These are phyloP conservation scores for Linum trigynum DNA, from an alignment of 345 rosid genomes.

Conservation along the genomic window DNA sequence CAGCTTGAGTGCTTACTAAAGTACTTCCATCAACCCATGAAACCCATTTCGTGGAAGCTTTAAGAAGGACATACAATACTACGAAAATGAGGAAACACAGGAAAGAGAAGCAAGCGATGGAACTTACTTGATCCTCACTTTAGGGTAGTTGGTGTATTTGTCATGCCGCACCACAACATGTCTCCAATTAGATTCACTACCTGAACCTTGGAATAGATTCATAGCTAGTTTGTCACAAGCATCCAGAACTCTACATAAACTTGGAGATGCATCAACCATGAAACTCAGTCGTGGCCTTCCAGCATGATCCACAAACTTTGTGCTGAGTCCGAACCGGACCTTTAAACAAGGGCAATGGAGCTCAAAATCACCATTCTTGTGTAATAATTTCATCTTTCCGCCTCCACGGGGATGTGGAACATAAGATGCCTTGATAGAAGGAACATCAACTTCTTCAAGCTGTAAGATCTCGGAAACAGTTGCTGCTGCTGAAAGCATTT, in stretches of 20 bases:
- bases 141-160: slow-evolving; percentile 36
- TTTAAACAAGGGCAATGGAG: not conserved
- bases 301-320: slow-evolving; percentile 2
- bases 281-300: slow-evolving; percentile 5
- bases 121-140: slow-evolving; percentile 66
- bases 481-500: slow-evolving; percentile 20
- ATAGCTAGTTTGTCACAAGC: slow-evolving; percentile 1
- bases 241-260: slow-evolving; percentile 8
- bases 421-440: slow-evolving; percentile 38
- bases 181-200: slow-evolving; percentile 46
- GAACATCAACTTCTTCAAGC: slow-evolving; percentile 40
- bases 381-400: slow-evolving; percentile 10
- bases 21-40: not conserved
- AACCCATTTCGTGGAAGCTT: not conserved
- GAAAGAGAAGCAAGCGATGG: not conserved
- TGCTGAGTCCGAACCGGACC: slow-evolving; percentile 7
- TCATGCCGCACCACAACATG: slow-evolving; percentile 29
- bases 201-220: not conserved
- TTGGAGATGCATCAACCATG: slow-evolving; percentile 1
- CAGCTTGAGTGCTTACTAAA: not conserved
- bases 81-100: not conserved
- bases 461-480: slow-evolving; percentile 36
- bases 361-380: not conserved
- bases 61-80: not conserved
- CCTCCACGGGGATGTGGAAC: slow-evolving; percentile 45